Conservation (phyloP, 2,329 filamentous ascomycete genomes). For the Neonectria ditissima region DNA sequence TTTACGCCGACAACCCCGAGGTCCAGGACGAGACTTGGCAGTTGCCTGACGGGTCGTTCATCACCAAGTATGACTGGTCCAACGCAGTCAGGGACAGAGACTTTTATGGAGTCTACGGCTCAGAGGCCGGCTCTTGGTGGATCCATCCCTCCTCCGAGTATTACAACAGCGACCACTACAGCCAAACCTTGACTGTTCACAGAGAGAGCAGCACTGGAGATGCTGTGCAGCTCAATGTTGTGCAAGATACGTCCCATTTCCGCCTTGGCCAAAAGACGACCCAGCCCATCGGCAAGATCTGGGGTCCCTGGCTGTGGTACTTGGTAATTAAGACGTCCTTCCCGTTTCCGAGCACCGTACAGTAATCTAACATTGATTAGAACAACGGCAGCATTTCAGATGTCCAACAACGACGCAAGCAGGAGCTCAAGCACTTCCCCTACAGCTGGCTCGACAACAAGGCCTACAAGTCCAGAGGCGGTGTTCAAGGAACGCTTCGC, state of each 20-base stretch:
- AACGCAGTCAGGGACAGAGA: constrained; percentile 29
- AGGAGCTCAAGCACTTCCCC: constrained; percentile 24
- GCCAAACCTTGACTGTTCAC: constrained; percentile 30
- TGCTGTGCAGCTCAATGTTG: constrained; percentile 26
- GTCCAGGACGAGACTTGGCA: constrained; percentile 31
- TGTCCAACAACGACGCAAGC: constrained; percentile 7
- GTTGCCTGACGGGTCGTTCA: constrained; percentile 16
- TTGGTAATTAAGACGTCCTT: constrained; percentile 12
- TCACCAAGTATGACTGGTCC: constrained; percentile 32
- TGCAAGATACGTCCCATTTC: constrained; percentile 31
- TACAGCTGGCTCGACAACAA: constrained; percentile 28
- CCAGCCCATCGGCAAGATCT: constrained; percentile 25
- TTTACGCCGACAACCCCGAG: constrained; percentile 9
- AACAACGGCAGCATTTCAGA: constrained; percentile 24
- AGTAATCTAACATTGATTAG: constrained; percentile 7
- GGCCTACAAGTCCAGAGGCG: constrained; percentile 18
- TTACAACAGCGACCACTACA: constrained; percentile 28
- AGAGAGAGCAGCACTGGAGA: constrained; percentile 29
- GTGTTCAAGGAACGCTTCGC: constrained; percentile 23
- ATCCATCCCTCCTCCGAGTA: constrained; percentile 29
- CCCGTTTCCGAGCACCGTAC: background rate
- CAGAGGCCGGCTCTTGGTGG: constrained; percentile 29
- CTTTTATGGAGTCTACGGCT: constrained; percentile 30
- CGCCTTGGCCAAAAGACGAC: constrained; percentile 19
- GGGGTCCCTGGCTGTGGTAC: constrained; percentile 31